Percentiles rank a stretch among this genome's conserved stretches.
phyloP scores from a whole-genome alignment of 495 filamentous ascomycete species.

The Hypoxylon rickii region DNA sequence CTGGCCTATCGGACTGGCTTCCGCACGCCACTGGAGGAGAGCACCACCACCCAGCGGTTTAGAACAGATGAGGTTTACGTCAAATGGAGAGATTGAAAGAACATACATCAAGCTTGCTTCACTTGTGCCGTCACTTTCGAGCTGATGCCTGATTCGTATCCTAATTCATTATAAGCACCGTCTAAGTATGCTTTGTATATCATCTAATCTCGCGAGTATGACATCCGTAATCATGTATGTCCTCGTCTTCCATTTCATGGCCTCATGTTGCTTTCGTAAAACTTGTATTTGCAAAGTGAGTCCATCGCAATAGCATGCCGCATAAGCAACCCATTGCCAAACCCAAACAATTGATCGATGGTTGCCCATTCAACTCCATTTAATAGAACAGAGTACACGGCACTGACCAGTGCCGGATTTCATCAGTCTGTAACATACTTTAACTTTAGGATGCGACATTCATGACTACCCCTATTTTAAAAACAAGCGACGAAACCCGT shows the following conservation, averaged over 20 bases:
- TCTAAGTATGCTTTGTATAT: constrained; percentile 11
- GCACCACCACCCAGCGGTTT: constrained; percentile 91
- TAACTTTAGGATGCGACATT: not conserved
- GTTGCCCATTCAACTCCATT: too few species aligned
- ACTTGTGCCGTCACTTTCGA: too few species aligned
- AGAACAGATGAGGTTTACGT: constrained; percentile 93
- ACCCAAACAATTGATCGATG: too few species aligned
- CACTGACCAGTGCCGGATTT: constrained; percentile 3
- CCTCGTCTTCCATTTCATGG: constrained; percentile 14
- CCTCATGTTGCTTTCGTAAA: constrained; percentile 15
- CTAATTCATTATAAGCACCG: constrained; percentile 12
- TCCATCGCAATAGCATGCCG: constrained; percentile 2
- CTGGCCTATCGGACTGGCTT: constrained; percentile 82
- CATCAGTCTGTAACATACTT: not conserved
- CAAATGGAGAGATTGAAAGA: constrained; percentile 81
- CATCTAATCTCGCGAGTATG: constrained; percentile 8
- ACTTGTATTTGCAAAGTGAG: constrained; percentile 2
- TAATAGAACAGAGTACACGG: not conserved
- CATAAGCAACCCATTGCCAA: constrained; percentile 5
- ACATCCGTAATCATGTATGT: constrained; percentile 10
- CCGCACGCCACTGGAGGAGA: constrained; percentile 74
- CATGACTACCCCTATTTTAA: not conserved
- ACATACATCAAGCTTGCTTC: too few species aligned
- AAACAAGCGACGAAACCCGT: too few species aligned
- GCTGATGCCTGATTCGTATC: not conserved